Evolutionary conservation across 257 asterid species (phyloP).

Genomic region (Osmanthus fragrans): DNA sequence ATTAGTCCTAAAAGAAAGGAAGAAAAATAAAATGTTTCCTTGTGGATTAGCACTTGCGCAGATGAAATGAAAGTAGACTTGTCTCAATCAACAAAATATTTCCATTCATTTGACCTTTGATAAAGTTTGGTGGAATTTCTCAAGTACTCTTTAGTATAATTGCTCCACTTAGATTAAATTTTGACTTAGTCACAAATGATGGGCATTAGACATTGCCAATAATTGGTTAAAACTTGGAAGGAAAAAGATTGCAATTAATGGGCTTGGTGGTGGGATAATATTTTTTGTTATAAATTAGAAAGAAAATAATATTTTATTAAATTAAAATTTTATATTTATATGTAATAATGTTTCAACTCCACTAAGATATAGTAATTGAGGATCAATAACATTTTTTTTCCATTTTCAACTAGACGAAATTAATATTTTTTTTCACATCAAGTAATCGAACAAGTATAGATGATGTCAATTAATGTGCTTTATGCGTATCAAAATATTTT

Average conservation of each 20-base stretch:
- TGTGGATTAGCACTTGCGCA: conserved; percentile 8
- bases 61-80: conserved; percentile 20
- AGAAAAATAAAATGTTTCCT: background rate
- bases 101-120: conserved; percentile 9
- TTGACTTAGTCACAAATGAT: conserved; percentile 33
- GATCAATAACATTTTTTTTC: too few species aligned
- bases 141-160: background rate
- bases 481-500: too few species aligned
- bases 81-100: conserved; percentile 23
- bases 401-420: too few species aligned
- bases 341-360: too few species aligned
- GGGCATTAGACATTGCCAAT: conserved; percentile 13
- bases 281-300: too few species aligned
- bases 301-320: too few species aligned
- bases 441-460: too few species aligned
- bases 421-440: too few species aligned
- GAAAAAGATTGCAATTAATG: conserved; percentile 6
- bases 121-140: conserved; percentile 19
- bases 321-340: too few species aligned
- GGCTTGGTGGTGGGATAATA: conserved; percentile 13
- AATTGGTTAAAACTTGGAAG: conserved; percentile 8
- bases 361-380: too few species aligned
- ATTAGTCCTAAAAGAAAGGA: background rate
- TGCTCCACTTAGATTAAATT: conserved; percentile 30
- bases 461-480: too few species aligned